Evolutionary conservation across 371 early-diverging fungal species (phyloP), one percentile per base, ranked within the genome.

Genomic region (Blastocladiella emersonii): DNA sequence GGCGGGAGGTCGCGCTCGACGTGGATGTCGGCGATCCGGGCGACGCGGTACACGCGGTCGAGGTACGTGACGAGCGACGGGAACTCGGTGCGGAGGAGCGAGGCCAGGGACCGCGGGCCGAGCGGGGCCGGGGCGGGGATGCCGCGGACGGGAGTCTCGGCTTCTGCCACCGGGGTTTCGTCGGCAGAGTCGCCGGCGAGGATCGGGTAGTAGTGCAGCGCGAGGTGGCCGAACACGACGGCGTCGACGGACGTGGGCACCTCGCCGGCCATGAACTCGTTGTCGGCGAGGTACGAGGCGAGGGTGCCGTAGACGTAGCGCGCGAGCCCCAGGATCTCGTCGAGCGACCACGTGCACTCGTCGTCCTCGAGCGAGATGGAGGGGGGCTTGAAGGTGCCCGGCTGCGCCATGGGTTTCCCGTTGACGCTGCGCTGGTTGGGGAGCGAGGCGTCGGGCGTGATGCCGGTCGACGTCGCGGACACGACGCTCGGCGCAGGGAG

Each of bases 191-290:
- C 43, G 35, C 13, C 35, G 43, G 86, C 78, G 44, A 88, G 70
- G 23, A 83, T 75, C 13, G 86, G 79, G 61, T 81, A 85, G 39
- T 82, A 63, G 43, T 85, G 81, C 49, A 82, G 69, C 8, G 86
- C 75, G 17, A 89, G 72, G 61, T 86, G 77, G 4, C 87, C 89
- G 69, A 84, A 89, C 15, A 75, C 80, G 44, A 87, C 72, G 19
- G 83, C 79, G 64, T 89, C 89, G 34, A 88, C 66, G 6, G 80
- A 77, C 10, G 81, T 74, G 4, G 86, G 78, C 1, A 6, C 6
- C n/a, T 59, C 59, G 35, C 39, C 37, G 3, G 23, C 10, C 37
- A 39, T 6, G 43, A 17, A 59, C 3, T 10, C 17, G 13, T 17
- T 6, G 12, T 59, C 59, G 59, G 25, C 37, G 59, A 59, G 59